Evolutionary conservation across 768 basidiomycete genomes (phyloP).

Genomic region (Tricholoma sp.): DNA sequence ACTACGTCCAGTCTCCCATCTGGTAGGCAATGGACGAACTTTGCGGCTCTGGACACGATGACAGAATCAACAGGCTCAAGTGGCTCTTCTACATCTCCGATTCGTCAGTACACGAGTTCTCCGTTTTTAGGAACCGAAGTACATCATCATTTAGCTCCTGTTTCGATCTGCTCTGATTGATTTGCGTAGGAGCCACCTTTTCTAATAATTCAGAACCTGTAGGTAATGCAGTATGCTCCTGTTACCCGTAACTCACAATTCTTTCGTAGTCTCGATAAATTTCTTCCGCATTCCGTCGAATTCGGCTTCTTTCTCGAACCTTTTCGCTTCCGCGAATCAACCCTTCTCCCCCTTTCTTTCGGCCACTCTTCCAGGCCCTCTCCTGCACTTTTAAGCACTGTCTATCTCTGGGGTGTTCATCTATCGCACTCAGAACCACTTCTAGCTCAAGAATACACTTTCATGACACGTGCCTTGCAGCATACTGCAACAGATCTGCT

Average conservation of each 20-base stretch:
- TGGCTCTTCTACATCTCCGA: slow-evolving; percentile 35
- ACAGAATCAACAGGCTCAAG: slow-evolving; percentile 41
- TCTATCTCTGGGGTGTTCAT: slow-evolving; percentile 50
- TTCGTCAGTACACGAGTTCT: slow-evolving; percentile 28
- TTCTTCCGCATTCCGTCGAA: slow-evolving; percentile 52
- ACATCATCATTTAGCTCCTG: slow-evolving; percentile 10
- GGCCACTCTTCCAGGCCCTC: slow-evolving; percentile 43
- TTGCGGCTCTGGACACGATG: slow-evolving; percentile 29
- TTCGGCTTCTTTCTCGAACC: slow-evolving; percentile 64
- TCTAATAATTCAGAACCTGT: slow-evolving; percentile 33
- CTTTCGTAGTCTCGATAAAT: slow-evolving; percentile 46
- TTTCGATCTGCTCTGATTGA: not conserved
- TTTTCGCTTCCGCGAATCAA: slow-evolving; percentile 40
- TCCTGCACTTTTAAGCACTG: slow-evolving; percentile 42
- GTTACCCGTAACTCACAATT: not conserved
- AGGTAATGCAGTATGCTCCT: slow-evolving; percentile 10
- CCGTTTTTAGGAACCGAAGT: slow-evolving; percentile 37
- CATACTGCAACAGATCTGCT: slow-evolving; percentile 42
- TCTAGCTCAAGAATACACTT: slow-evolving; percentile 36
- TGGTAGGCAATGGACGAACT: slow-evolving; percentile 37
- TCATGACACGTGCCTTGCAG: slow-evolving; percentile 46
- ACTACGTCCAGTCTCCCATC: slow-evolving; percentile 43
- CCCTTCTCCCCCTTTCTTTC: slow-evolving; percentile 44
- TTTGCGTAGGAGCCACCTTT: slow-evolving; percentile 33
- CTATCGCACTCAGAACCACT: slow-evolving; percentile 38